Percentiles rank a stretch among this genome's conserved stretches.
These are phyloP conservation scores for Jimgerdemannia lactiflua DNA, from an alignment of 192 early-diverging fungal genomes.

Conservation along the genomic window DNA sequence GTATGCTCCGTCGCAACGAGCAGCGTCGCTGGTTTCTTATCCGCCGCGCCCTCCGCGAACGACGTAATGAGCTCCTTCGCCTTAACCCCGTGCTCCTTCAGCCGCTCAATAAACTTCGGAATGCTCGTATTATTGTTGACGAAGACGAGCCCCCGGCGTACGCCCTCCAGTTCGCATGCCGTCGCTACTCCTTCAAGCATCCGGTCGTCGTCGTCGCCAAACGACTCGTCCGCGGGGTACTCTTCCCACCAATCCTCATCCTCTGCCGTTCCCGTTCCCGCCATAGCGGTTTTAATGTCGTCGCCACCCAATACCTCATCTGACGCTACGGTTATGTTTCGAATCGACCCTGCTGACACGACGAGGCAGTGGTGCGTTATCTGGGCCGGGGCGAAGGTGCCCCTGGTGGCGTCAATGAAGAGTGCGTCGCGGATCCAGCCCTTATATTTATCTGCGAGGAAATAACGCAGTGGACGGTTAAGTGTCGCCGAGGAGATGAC, in stretches of 20 bases:
- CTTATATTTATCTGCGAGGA: constrained; percentile 33
- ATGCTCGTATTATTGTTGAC: constrained; percentile 22
- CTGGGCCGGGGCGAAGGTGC: constrained; percentile 24
- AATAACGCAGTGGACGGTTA: constrained; percentile 59
- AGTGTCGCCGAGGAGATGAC: constrained; percentile 69
- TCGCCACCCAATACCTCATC: too few species aligned
- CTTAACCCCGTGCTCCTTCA: constrained; percentile 4
- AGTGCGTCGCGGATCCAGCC: constrained; percentile 52
- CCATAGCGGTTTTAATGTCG: not conserved
- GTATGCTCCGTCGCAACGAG: constrained; percentile 71
- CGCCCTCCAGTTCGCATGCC: constrained; percentile 38
- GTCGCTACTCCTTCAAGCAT: constrained; percentile 46
- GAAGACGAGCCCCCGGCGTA: constrained; percentile 44
- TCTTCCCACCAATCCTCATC: not conserved
- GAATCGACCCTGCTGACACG: constrained; percentile 34
- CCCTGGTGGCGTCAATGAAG: constrained; percentile 56
- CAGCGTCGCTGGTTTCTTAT: constrained; percentile 13
- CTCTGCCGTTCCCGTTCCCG: not conserved
- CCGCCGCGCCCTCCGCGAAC: not conserved
- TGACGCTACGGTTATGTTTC: constrained; percentile 25
- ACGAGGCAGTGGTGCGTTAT: constrained; percentile 53
- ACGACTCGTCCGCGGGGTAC: constrained; percentile 13
- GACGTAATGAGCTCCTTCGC: constrained; percentile 7
- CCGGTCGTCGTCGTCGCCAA: constrained; percentile 44
- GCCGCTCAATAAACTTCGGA: constrained; percentile 14